Conservation (phyloP, 768 basidiomycete genomes). For the Pleurotus sapidus region DNA sequence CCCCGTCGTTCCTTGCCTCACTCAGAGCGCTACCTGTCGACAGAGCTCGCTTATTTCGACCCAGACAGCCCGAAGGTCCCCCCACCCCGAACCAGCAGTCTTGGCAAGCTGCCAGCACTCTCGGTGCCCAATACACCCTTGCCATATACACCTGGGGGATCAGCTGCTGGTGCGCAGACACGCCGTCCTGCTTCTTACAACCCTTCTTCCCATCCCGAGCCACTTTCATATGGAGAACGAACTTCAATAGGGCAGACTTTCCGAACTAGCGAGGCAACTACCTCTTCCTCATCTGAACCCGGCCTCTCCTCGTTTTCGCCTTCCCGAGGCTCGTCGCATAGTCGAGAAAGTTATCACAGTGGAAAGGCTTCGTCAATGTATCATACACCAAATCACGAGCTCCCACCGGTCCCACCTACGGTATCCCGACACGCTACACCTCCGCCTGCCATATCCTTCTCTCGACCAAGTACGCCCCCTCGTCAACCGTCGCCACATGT, state of each 20-base stretch:
- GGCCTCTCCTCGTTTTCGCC: conserved; percentile 27
- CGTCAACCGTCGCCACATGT: conserved; percentile 17
- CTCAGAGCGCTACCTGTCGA: not conserved
- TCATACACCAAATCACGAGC: conserved; percentile 23
- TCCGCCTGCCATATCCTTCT: conserved; percentile 20
- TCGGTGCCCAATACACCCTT: not conserved
- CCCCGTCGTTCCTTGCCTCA: not conserved
- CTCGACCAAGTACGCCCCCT: conserved; percentile 14
- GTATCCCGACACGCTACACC: conserved; percentile 21
- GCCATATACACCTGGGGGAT: conserved; percentile 2
- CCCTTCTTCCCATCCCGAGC: conserved; percentile 2
- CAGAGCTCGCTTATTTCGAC: conserved; percentile 3
- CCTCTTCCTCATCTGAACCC: conserved; percentile 5
- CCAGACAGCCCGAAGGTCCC: conserved; percentile 14
- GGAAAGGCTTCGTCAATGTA: conserved; percentile 21
- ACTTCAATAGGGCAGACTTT: conserved; percentile 25
- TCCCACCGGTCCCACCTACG: conserved; percentile 27
- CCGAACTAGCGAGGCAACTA: conserved; percentile 22
- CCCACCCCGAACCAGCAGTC: conserved; percentile 14
- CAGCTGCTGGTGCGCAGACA: conserved; percentile 12
- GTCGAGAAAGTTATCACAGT: conserved; percentile 20
- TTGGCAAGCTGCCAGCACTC: conserved; percentile 12
- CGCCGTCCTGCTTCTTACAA: conserved; percentile 9
- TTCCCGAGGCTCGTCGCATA: conserved; percentile 29
- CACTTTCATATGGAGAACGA: conserved; percentile 28